These are phyloP conservation scores for Boletus bicolor DNA, from an alignment of 768 basidiomycete species.

Conservation along the genomic window DNA sequence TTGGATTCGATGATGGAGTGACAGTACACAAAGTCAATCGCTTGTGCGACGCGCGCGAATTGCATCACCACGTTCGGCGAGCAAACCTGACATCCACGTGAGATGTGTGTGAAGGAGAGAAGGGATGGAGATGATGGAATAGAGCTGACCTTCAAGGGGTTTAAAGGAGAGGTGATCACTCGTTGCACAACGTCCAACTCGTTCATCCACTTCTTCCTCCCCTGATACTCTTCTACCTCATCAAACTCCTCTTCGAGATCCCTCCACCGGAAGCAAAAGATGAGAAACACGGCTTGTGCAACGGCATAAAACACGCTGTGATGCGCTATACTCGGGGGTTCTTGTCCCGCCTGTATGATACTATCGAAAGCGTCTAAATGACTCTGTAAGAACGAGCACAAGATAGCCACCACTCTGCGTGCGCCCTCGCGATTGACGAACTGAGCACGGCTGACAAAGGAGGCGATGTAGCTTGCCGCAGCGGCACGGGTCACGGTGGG, in stretches of 20 bases:
- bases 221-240: slow-evolving; percentile 50
- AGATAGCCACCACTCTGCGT: slow-evolving; percentile 69
- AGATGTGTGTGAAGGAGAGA: neutral
- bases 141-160: slow-evolving; percentile 65
- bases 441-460: slow-evolving; percentile 84
- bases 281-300: slow-evolving; percentile 86
- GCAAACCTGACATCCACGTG: slow-evolving; percentile 61
- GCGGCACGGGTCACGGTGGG: slow-evolving; percentile 84
- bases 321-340: slow-evolving; percentile 34
- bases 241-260: slow-evolving; percentile 69
- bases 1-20: slow-evolving; percentile 92
- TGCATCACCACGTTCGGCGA: slow-evolving; percentile 87
- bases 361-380: slow-evolving; percentile 74
- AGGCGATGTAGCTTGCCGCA: slow-evolving; percentile 90
- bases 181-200: slow-evolving; percentile 77
- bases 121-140: neutral
- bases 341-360: slow-evolving; percentile 37
- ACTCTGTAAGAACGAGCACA: slow-evolving; percentile 80
- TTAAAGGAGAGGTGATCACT: slow-evolving; percentile 75
- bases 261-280: slow-evolving; percentile 97
- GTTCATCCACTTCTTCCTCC: slow-evolving; percentile 75
- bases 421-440: slow-evolving; percentile 78
- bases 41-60: slow-evolving; percentile 90
- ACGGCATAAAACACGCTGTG: slow-evolving; percentile 89
- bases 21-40: slow-evolving; percentile 90